Evolutionary conservation across 331 rosid genomes (phyloP).

Genomic region (Arachis monticola): DNA sequence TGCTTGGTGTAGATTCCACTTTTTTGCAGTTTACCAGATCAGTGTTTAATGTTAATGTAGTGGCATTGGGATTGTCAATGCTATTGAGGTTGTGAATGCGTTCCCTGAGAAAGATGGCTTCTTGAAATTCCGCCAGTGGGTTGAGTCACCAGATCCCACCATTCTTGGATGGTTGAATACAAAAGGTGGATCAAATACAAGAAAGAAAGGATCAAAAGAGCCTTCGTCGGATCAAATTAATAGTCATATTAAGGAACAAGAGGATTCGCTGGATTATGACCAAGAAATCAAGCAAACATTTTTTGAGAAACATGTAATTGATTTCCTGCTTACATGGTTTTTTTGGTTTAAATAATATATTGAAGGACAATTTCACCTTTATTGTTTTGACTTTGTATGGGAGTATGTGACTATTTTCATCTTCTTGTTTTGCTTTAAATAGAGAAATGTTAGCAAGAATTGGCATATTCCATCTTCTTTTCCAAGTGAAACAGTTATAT

Average conservation of each 20-base stretch:
- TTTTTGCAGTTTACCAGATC: slow-evolving; percentile 35
- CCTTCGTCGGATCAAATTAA: slow-evolving; percentile 51
- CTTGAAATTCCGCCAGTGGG: slow-evolving; percentile 79
- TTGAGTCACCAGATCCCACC: slow-evolving; percentile 97
- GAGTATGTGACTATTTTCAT: neutral
- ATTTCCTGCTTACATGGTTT: slow-evolving; percentile 35
- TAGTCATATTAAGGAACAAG: slow-evolving; percentile 47
- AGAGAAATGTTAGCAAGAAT: slow-evolving; percentile 99
- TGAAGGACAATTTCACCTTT: slow-evolving; percentile 31
- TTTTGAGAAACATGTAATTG: slow-evolving; percentile 76
- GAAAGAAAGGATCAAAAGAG: slow-evolving; percentile 62
- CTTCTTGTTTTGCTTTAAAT: slow-evolving; percentile 18
- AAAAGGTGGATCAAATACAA: slow-evolving; percentile 49
- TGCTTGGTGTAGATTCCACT: slow-evolving; percentile 25
- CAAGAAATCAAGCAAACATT: slow-evolving; percentile 61
- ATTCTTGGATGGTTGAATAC: slow-evolving; percentile 69
- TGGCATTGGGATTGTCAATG: slow-evolving; percentile 98
- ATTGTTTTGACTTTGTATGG: slow-evolving; percentile 12
- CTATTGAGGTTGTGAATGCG: slow-evolving; percentile 90
- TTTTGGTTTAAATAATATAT: slow-evolving; percentile 18
- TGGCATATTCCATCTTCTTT: slow-evolving; percentile 91
- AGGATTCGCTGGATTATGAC: slow-evolving; percentile 45
- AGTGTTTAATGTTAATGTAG: slow-evolving; percentile 50
- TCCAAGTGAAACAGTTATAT: slow-evolving; percentile 86
- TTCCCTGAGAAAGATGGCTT: slow-evolving; percentile 95